A percentile compares a stretch with the other conserved stretches of the same genome.
These are phyloP conservation scores for Eleusine indica DNA, from an alignment of 176 grass and related monocot genomes.

Conservation along the genomic window DNA sequence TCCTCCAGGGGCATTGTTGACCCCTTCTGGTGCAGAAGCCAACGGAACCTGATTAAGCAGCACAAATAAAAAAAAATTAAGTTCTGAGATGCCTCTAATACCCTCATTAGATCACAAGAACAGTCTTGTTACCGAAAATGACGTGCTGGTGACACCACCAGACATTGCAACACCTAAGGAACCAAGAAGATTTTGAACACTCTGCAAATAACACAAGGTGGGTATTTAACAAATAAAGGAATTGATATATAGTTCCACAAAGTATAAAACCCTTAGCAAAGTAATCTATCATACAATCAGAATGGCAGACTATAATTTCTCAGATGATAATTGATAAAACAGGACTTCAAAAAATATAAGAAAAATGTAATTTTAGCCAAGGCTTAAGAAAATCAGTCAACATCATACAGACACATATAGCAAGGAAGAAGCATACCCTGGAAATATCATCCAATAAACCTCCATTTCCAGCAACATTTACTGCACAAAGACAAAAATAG, in stretches of 20 bases:
- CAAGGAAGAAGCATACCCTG: slow-evolving; percentile 51
- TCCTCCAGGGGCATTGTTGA: slow-evolving; percentile 57
- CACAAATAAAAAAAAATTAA: slow-evolving; percentile 12
- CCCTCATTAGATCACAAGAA: slow-evolving; percentile 21
- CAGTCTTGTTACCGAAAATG: slow-evolving; percentile 49
- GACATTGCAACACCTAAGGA: slow-evolving; percentile 62
- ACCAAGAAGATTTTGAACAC: slow-evolving; percentile 74
- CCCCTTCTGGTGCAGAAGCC: slow-evolving; percentile 52
- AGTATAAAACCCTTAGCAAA: slow-evolving; percentile 32
- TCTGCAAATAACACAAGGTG: slow-evolving; percentile 50
- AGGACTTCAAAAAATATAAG: slow-evolving; percentile 18
- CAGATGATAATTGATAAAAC: slow-evolving; percentile 26
- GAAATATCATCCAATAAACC: slow-evolving; percentile 64
- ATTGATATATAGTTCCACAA: slow-evolving; percentile 18
- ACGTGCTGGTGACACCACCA: slow-evolving; percentile 51
- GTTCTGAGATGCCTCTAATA: neutral
- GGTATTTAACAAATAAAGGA: neutral
- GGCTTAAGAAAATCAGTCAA: neutral
- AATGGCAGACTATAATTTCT: slow-evolving; percentile 33
- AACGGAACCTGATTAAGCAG: slow-evolving; percentile 63
- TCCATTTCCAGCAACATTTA: slow-evolving; percentile 63
- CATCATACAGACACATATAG: neutral
- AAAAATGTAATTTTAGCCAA: slow-evolving; percentile 3
- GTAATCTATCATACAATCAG: slow-evolving; percentile 29
- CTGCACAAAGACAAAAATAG: slow-evolving; percentile 37